phyloP scores from a whole-genome alignment of 257 asterid species.

The Ilex aquifolium region DNA sequence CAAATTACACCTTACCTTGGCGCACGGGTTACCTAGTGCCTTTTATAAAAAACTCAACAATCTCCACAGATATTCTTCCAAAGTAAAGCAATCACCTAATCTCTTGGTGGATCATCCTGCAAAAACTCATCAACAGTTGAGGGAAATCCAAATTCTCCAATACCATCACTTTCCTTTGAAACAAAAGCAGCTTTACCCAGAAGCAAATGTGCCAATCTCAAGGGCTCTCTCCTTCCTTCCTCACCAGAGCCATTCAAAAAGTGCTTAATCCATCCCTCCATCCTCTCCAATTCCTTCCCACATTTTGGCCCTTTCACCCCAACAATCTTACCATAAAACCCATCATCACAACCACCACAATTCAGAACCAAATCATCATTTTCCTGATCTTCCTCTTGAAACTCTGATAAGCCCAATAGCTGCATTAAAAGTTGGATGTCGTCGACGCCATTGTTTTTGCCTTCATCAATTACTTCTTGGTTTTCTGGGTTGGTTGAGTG shows the following conservation, averaged over 20 bases:
- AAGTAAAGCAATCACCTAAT: conserved; percentile 8
- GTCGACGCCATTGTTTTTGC: conserved; percentile 22
- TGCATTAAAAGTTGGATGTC: conserved; percentile 46
- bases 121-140: conserved; percentile 50
- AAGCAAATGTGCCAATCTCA: conserved; percentile 56
- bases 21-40: no score
- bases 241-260: conserved; percentile 18
- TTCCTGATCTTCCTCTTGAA: conserved; percentile 9
- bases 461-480: conserved; percentile 6
- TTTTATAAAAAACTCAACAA: background rate
- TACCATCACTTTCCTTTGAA: conserved; percentile 23
- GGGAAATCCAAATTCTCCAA: conserved; percentile 45
- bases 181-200: conserved; percentile 47
- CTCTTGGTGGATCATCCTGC: conserved; percentile 47
- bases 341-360: conserved; percentile 31
- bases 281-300: conserved; percentile 35
- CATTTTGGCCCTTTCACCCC: conserved; percentile 62
- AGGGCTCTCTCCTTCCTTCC: conserved; percentile 34
- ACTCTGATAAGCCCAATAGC: conserved; percentile 32
- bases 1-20: no score
- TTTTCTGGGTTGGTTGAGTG: conserved; percentile 8
- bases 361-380: conserved; percentile 9
- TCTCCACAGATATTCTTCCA: background rate
- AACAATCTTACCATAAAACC: conserved; percentile 39
- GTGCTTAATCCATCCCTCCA: conserved; percentile 54